Evolutionary conservation across 73 alveolate genomes (phyloP).

Genomic region (Paramecium pentaurelia): DNA sequence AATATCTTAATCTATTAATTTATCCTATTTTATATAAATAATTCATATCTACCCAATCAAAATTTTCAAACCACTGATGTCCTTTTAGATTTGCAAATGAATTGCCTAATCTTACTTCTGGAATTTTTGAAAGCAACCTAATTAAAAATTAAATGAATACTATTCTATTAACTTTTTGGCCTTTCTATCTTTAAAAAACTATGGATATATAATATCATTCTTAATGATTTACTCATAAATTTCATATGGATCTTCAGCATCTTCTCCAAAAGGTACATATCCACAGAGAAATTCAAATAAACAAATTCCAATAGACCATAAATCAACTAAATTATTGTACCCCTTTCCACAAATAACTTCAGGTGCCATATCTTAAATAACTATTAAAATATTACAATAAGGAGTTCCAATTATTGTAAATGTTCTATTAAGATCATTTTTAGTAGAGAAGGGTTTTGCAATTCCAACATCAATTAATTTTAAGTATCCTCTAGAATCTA

Average conservation of each 20-base stretch:
- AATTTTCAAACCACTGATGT: constrained; percentile 49
- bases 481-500: constrained; percentile 48
- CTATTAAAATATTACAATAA: constrained; percentile 8
- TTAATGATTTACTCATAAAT: constrained; percentile 67
- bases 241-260: constrained; percentile 73
- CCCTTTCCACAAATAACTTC: constrained; percentile 69
- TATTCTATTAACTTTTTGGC: constrained; percentile 49
- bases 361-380: constrained; percentile 69
- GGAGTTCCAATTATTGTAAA: constrained; percentile 75
- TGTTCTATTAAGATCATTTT: constrained; percentile 36
- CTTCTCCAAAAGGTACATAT: constrained; percentile 75
- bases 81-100: constrained; percentile 40
- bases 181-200: constrained; percentile 16
- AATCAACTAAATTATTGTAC: constrained; percentile 51
- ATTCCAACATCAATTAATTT: constrained; percentile 62
- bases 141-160: background rate
- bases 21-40: constrained; percentile 8
- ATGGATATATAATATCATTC: background rate
- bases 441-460: constrained; percentile 37
- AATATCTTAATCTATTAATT: constrained; percentile 31
- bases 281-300: constrained; percentile 78
- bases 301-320: constrained; percentile 64
- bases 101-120: constrained; percentile 55
- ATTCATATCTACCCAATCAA: background rate
- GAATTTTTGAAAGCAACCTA: constrained; percentile 27